Conservation (phyloP, 1,284 basidiomycete genomes). For the Abortiporus biennis region DNA sequence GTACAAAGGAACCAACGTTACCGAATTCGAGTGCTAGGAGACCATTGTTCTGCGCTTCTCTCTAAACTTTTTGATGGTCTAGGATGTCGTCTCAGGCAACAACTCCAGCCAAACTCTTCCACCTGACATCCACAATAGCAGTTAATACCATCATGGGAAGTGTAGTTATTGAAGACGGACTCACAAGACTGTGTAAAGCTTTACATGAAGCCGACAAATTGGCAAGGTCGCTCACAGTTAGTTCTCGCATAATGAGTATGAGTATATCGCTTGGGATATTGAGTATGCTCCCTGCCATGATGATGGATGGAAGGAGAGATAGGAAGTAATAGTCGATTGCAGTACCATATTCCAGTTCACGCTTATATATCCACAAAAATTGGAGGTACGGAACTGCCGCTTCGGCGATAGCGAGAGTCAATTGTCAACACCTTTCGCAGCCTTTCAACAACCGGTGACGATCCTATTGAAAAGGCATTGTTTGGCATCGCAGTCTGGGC, state of each 20-base stretch:
- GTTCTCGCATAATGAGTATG: constrained; percentile 43
- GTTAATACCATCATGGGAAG: background rate
- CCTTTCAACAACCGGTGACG: too few relatives aligned
- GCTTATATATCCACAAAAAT: too few relatives aligned
- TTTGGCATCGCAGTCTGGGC: too few relatives aligned
- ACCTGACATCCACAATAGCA: constrained; percentile 44
- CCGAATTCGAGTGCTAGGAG: constrained; percentile 34
- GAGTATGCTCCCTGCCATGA: constrained; percentile 8
- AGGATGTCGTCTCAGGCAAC: constrained; percentile 41
- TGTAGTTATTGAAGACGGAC: constrained; percentile 15
- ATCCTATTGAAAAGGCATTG: too few relatives aligned
- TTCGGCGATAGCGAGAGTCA: too few relatives aligned
- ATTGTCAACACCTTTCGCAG: too few relatives aligned
- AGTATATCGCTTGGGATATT: constrained; percentile 53
- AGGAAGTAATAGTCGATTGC: too few relatives aligned
- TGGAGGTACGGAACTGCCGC: too few relatives aligned
- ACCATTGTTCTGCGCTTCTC: constrained; percentile 41
- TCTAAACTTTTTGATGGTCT: constrained; percentile 49
- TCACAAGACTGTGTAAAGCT: constrained; percentile 40
- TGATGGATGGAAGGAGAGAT: too few relatives aligned
- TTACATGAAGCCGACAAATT: constrained; percentile 41
- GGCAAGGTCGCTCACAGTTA: constrained; percentile 40
- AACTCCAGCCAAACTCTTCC: constrained; percentile 52
- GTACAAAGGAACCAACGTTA: constrained; percentile 6
- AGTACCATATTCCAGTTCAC: too few relatives aligned